Evolutionary conservation across 2,329 filamentous ascomycete species (phyloP).

Genomic region (Colletotrichum limetticola): DNA sequence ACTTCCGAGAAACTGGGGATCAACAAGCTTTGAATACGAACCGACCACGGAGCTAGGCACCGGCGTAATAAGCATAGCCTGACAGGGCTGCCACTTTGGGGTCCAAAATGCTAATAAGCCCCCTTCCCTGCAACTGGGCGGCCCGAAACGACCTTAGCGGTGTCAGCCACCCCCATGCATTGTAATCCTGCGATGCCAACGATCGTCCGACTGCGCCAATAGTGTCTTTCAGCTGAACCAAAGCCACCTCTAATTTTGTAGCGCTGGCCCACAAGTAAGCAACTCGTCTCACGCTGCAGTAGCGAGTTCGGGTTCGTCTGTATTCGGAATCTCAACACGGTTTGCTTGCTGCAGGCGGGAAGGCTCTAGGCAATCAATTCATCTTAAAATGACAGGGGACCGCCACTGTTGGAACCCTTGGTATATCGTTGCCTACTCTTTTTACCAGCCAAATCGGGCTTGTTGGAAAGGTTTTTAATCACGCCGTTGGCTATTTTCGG

Average conservation of each 20-base stretch:
- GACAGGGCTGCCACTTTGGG: slow-evolving; percentile 19
- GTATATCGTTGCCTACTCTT: slow-evolving; percentile 22
- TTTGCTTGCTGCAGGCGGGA: not conserved
- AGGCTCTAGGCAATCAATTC: not conserved
- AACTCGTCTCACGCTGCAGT: slow-evolving; percentile 8
- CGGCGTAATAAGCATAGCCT: slow-evolving; percentile 7
- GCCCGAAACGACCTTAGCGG: slow-evolving; percentile 32
- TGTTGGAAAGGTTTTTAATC: not conserved
- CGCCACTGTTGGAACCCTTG: slow-evolving; percentile 4
- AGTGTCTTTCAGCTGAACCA: slow-evolving; percentile 11
- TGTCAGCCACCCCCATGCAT: slow-evolving; percentile 27
- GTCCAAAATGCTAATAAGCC: not conserved
- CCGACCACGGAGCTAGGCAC: slow-evolving; percentile 18
- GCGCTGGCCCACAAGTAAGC: slow-evolving; percentile 24
- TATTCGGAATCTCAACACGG: not conserved
- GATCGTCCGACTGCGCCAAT: slow-evolving; percentile 20
- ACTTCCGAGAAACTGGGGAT: slow-evolving; percentile 3
- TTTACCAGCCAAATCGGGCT: not conserved
- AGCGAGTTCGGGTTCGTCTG: not conserved
- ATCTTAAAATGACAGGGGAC: slow-evolving; percentile 14
- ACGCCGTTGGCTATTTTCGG: not conserved
- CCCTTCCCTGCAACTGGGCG: slow-evolving; percentile 26
- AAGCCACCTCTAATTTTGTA: slow-evolving; percentile 12
- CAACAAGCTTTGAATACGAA: slow-evolving; percentile 19
- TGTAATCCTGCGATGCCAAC: slow-evolving; percentile 26